A percentile compares a stretch with the other conserved stretches of the same genome.
Conservation (phyloP, 2,329 filamentous ascomycete genomes). For the Stemphylium vesicarium region DNA sequence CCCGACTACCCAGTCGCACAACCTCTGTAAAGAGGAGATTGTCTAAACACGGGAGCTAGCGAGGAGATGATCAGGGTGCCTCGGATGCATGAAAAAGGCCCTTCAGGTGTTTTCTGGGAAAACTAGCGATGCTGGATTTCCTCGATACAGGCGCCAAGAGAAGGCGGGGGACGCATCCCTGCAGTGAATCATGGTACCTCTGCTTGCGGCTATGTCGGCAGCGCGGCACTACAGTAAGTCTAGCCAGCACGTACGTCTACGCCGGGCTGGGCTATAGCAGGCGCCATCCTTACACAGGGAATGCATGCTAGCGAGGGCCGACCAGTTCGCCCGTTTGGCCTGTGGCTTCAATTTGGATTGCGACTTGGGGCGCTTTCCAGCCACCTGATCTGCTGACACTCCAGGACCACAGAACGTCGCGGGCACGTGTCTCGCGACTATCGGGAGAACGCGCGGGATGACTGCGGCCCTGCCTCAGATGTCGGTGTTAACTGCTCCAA, state of each 20-base stretch:
- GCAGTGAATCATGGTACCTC: slow-evolving; percentile 1
- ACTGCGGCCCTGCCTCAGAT: slow-evolving; percentile 2
- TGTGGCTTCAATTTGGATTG: not conserved
- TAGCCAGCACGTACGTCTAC: not conserved
- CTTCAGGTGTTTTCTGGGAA: not conserved
- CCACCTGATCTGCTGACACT: not conserved
- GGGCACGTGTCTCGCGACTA: not conserved
- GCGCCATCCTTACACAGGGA: not conserved
- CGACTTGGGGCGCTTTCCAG: not conserved
- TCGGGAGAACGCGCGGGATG: not conserved
- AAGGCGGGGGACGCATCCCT: not conserved
- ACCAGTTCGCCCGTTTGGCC: not conserved
- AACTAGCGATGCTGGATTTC: too few species aligned
- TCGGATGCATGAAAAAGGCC: too few species aligned
- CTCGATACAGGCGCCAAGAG: not conserved
- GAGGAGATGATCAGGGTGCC: not conserved
- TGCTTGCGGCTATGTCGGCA: not conserved
- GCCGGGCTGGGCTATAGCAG: not conserved
- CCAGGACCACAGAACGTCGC: not conserved
- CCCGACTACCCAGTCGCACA: not conserved
- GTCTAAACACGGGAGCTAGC: slow-evolving; percentile 1
- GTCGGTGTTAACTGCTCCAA: not conserved
- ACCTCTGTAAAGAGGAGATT: not conserved
- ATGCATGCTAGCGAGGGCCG: not conserved
- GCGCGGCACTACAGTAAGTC: too few species aligned